phyloP scores from a whole-genome alignment of 345 rosid species.

The Diplotaxis tenuifolia region DNA sequence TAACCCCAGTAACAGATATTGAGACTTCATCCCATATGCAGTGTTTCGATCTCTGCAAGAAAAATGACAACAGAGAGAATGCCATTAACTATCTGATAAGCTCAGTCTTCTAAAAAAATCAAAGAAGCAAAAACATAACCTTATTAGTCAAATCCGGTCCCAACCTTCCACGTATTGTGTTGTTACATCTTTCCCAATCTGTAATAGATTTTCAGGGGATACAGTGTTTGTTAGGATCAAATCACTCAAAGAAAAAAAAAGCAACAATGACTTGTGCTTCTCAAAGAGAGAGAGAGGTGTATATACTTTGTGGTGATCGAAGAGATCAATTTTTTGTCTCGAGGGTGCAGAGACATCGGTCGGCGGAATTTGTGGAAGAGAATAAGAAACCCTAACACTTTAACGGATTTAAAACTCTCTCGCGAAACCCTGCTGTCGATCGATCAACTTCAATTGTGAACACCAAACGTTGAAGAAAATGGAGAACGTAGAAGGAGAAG shows the following conservation, averaged over 20 bases:
- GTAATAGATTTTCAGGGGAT: constrained; percentile 23
- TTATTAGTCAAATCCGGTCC: constrained; percentile 98
- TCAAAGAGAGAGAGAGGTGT: constrained; percentile 8
- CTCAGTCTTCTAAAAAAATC: not conserved
- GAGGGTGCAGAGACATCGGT: no score
- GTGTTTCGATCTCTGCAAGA: constrained; percentile 92
- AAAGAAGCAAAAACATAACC: no score
- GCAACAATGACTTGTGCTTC: not conserved
- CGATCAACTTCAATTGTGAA: no score
- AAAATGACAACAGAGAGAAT: not conserved
- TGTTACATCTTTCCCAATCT: constrained; percentile 98
- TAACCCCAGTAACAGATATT: constrained; percentile 81
- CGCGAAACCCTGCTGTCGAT: no score
- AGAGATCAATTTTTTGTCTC: no score
- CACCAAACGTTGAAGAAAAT: no score
- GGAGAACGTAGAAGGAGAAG: no score
- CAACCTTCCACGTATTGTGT: constrained; percentile 96
- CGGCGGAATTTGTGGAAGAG: no score
- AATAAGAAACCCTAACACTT: no score
- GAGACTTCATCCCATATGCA: constrained; percentile 99
- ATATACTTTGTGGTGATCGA: no score
- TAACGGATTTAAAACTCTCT: no score
- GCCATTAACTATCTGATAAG: not conserved
- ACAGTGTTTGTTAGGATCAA: not conserved
- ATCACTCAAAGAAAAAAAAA: no score